Conservation (phyloP, 2,329 filamentous ascomycete species). For the Lecanicillium sp. region DNA sequence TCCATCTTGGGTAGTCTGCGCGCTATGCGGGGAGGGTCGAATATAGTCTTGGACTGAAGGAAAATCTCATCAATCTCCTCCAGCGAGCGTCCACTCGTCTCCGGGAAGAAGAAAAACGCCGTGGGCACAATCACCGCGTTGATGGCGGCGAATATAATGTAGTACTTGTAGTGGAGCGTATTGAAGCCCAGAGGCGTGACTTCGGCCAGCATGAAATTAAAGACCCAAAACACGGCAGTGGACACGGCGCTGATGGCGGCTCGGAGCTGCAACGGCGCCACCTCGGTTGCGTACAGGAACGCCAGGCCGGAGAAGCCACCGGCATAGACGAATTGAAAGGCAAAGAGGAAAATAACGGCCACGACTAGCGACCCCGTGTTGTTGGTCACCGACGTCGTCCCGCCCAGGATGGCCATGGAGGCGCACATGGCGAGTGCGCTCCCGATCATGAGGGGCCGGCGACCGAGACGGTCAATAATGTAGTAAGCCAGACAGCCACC, state of each 20-base stretch:
- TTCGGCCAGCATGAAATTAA: slow-evolving; percentile 44
- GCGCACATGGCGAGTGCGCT: slow-evolving; percentile 18
- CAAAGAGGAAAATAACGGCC: slow-evolving; percentile 45
- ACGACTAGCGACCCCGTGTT: slow-evolving; percentile 16
- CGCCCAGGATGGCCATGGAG: slow-evolving; percentile 18
- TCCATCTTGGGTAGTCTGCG: not conserved
- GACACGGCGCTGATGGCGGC: slow-evolving; percentile 43
- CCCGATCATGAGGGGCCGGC: slow-evolving; percentile 9
- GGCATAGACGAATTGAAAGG: slow-evolving; percentile 61
- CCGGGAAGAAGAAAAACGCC: slow-evolving; percentile 25
- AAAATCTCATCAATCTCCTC: slow-evolving; percentile 22
- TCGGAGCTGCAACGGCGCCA: slow-evolving; percentile 39
- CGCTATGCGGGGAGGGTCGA: slow-evolving; percentile 3
- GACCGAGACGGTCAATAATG: slow-evolving; percentile 19
- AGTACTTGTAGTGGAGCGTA: slow-evolving; percentile 45
- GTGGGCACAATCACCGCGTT: slow-evolving; percentile 35
- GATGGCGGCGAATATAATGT: slow-evolving; percentile 35
- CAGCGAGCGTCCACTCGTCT: slow-evolving; percentile 19
- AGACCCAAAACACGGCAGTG: slow-evolving; percentile 30
- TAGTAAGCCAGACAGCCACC: slow-evolving; percentile 18
- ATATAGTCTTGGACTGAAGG: slow-evolving; percentile 1
- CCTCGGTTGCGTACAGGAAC: slow-evolving; percentile 49
- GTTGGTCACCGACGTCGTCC: slow-evolving; percentile 16
- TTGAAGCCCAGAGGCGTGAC: slow-evolving; percentile 57
- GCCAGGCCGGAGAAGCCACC: slow-evolving; percentile 57